Base-by-base conservation (phyloP, 2,329 filamentous ascomycete genomes). In the Pezicula rhizophila region DNA sequence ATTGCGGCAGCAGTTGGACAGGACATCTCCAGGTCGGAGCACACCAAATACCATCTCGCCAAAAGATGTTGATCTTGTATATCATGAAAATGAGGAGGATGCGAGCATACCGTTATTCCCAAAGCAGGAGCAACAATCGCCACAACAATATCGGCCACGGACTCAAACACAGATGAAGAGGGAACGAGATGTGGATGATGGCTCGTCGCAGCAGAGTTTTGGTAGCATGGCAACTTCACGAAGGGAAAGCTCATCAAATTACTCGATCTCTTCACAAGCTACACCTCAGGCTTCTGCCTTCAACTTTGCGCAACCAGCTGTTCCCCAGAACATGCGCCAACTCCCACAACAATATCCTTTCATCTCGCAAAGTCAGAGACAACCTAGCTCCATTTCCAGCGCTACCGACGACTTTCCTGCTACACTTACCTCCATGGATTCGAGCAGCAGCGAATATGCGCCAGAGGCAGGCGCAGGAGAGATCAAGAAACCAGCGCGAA, bases 21-120 rank as follows among this genome's bases (percentile, higher is more conserved):
- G 57, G 40, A 50, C 53, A 23, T 62, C 62, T 20, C 61, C 57
- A 66, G 55, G 57, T 28, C 55, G 74, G 5, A 77, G 76, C 0
- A 76, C 85, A n/a, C 76, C 81, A 1, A 88, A 89, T 67, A 96
- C 92, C 0, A 96, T 99, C 42, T 97, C 92, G 1, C 93, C 92
- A 20, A 95, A 95, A 69, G 92, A 97, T 61, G 88, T 91, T 1
- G 70, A 95, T 51, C 70, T 96, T 44, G 91, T 96, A 52, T 96
- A 91, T 64, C 80, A 85, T 52, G 89, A 93, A 35, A 68, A 74
- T 0, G 87, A 91, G 2, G 82, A 85, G 15, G 84, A 85, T 42
- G 70, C 78, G 4, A 81, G 81, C 51, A 81, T 86, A 59, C 82
- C 88, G 11, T 70, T 96, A 17, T 95, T 96, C 63, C 79, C 87